Conservation (phyloP, 371 early-diverging fungal genomes). For the Racocetra persica region DNA sequence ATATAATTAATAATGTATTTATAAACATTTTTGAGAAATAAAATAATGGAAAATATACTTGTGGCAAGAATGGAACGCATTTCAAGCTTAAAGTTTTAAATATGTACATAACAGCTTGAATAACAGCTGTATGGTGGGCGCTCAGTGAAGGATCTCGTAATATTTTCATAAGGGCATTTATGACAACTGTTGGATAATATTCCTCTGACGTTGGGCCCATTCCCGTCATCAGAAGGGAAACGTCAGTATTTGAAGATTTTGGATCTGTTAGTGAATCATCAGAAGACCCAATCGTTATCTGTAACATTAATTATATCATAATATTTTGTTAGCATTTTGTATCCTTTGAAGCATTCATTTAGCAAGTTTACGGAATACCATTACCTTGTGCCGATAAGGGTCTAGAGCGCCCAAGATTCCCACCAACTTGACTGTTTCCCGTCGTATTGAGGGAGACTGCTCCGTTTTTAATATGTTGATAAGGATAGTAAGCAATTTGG, state of each 20-base stretch:
- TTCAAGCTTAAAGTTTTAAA: constrained; percentile 90
- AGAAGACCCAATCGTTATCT: constrained; percentile 59
- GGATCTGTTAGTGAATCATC: constrained; percentile 66
- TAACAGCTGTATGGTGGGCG: constrained; percentile 86
- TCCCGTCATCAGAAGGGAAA: constrained; percentile 74
- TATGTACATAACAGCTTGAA: constrained; percentile 93
- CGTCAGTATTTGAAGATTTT: constrained; percentile 67
- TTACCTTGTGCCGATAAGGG: constrained; percentile 90
- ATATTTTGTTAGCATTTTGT: neutral
- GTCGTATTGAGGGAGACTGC: constrained; percentile 70
- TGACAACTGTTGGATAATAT: constrained; percentile 89
- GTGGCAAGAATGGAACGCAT: constrained; percentile 84
- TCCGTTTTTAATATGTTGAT: constrained; percentile 88
- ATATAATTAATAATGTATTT: neutral
- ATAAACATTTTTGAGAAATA: neutral
- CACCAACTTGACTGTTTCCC: constrained; percentile 88
- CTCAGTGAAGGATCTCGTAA: constrained; percentile 83
- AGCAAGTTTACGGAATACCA: no score
- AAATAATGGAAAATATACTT: constrained; percentile 50
- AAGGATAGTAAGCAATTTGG: constrained; percentile 80
- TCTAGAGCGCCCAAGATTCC: constrained; percentile 97
- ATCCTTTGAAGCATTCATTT: no score
- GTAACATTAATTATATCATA: constrained; percentile 28
- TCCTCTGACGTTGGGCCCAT: constrained; percentile 81
- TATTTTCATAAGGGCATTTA: constrained; percentile 90